These are phyloP conservation scores for Oenanthe sinensis DNA, from an alignment of 129 eudicot species.

Conservation along the genomic window DNA sequence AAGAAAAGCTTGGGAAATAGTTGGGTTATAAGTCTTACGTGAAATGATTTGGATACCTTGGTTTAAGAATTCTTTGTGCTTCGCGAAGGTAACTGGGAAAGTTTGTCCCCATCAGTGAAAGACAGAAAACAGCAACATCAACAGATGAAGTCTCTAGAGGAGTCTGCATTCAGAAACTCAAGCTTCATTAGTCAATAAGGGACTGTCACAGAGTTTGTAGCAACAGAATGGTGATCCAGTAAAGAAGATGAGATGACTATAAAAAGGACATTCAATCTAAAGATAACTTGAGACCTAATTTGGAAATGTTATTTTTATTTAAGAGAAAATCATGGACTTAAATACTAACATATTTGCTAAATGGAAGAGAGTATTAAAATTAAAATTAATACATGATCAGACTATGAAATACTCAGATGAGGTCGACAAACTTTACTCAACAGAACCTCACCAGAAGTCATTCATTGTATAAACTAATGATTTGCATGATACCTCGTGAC, in stretches of 20 bases:
- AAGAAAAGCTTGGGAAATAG: background rate
- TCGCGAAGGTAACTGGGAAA: constrained; percentile 68
- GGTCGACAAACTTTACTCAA: background rate
- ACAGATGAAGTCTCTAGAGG: constrained; percentile 65
- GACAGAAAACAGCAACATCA: constrained; percentile 86
- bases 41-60: constrained; percentile 28
- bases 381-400: background rate
- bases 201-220: background rate
- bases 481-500: background rate
- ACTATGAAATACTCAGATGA: background rate
- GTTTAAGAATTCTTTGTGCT: constrained; percentile 87
- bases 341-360: background rate
- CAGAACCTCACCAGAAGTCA: background rate
- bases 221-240: background rate
- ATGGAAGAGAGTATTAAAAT: background rate
- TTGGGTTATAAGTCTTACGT: background rate
- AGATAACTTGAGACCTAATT: background rate
- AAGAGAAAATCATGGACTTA: background rate
- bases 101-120: constrained; percentile 91
- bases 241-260: background rate
- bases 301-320: background rate
- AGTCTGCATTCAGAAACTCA: constrained; percentile 46
- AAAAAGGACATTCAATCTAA: background rate
- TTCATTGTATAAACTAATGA: background rate
- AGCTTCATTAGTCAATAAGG: background rate